phyloP scores from a whole-genome alignment of 2,329 filamentous ascomycete species.

The Aspergillus ibericus region DNA sequence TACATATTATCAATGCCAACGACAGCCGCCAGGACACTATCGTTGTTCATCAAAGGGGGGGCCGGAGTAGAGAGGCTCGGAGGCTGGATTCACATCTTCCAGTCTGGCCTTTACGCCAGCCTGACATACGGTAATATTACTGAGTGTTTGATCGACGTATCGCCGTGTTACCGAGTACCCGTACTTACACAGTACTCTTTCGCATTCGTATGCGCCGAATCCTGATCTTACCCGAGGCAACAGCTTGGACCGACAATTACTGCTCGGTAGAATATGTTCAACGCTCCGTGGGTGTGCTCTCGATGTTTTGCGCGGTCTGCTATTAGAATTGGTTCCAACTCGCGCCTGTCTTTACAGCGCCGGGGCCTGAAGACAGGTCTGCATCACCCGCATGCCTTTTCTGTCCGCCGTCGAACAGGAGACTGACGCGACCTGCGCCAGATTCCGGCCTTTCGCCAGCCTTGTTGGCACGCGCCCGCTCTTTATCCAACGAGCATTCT shows the following conservation, averaged over 20 bases:
- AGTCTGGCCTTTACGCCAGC: constrained; percentile 40
- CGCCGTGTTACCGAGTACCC: background rate
- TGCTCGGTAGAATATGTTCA: constrained; percentile 36
- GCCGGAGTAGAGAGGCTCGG: background rate
- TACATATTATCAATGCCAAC: constrained; percentile 14
- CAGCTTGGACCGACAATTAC: background rate
- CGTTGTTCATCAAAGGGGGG: background rate
- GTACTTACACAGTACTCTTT: background rate
- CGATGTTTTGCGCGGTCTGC: constrained; percentile 46
- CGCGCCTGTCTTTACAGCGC: constrained; percentile 21
- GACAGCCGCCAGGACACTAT: background rate
- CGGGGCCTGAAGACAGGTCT: constrained; percentile 34
- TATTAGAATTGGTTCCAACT: constrained; percentile 33
- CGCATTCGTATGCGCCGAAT: background rate
- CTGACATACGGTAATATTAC: constrained; percentile 15
- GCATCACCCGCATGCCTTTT: constrained; percentile 25
- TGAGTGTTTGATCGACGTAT: background rate
- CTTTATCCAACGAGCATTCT: constrained; percentile 56
- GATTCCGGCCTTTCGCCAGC: constrained; percentile 51
- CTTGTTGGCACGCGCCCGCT: constrained; percentile 57
- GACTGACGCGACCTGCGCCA: constrained; percentile 11
- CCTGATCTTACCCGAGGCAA: background rate
- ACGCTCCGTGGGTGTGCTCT: constrained; percentile 48
- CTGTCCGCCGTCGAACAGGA: background rate
- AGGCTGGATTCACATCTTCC: constrained; percentile 14